A percentile compares a stretch with the other conserved stretches of the same genome.
These are phyloP conservation scores for Pseudofabraea citricarpa DNA, from an alignment of 2,329 filamentous ascomycete genomes.

Conservation along the genomic window DNA sequence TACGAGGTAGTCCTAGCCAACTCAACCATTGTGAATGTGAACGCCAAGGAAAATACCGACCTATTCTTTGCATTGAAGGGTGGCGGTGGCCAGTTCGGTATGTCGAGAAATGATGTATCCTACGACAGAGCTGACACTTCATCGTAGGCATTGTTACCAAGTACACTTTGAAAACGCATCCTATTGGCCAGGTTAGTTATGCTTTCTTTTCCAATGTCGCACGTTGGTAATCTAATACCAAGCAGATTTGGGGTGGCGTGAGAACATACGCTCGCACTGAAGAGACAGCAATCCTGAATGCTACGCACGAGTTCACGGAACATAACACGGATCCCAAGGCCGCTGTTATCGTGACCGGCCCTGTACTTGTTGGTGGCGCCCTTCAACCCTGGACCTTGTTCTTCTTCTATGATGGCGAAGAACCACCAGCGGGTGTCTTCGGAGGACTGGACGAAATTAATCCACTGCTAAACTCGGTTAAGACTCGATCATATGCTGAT, in stretches of 20 bases:
- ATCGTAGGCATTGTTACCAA: constrained; percentile 30
- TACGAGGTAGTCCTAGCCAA: constrained; percentile 33
- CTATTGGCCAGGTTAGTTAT: constrained; percentile 23
- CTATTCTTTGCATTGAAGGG: constrained; percentile 22
- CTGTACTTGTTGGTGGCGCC: constrained; percentile 14
- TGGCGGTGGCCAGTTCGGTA: constrained; percentile 23
- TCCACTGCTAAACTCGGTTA: constrained; percentile 4
- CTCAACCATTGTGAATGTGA: constrained; percentile 17
- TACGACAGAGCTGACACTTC: constrained; percentile 16
- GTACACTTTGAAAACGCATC: constrained; percentile 27
- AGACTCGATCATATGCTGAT: constrained; percentile 26
- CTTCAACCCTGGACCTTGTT: constrained; percentile 24
- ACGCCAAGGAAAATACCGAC: constrained; percentile 13
- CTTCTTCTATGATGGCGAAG: constrained; percentile 30
- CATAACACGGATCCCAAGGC: constrained; percentile 24
- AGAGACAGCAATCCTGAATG: constrained; percentile 25
- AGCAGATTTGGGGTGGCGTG: constrained; percentile 32
- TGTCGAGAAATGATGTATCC: constrained; percentile 18
- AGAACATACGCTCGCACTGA: constrained; percentile 27
- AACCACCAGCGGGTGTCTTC: constrained; percentile 24
- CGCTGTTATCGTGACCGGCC: constrained; percentile 25
- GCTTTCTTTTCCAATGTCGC: neutral
- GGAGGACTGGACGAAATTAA: constrained; percentile 16
- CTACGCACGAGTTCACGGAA: constrained; percentile 28
- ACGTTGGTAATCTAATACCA: constrained; percentile 1